phyloP scores from a whole-genome alignment of 2,329 filamentous ascomycete genomes.

The Colletotrichum spaethianum region DNA sequence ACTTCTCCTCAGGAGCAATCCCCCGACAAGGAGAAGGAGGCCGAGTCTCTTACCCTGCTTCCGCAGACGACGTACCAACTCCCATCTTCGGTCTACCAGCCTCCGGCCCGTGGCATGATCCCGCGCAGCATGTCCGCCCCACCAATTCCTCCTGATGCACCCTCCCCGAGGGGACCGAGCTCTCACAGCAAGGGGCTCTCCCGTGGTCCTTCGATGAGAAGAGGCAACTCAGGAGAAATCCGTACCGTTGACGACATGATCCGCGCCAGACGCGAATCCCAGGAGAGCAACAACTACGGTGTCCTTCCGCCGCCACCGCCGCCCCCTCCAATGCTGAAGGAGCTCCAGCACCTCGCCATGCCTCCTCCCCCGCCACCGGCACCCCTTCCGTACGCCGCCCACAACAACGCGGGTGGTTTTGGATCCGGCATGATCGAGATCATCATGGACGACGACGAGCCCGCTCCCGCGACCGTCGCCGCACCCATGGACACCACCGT shows the following conservation, averaged over 20 bases:
- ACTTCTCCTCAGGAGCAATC: constrained; percentile 54
- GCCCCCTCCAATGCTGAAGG: constrained; percentile 71
- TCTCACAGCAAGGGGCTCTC: constrained; percentile 44
- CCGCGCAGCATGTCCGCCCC: constrained; percentile 74
- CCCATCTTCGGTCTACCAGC: constrained; percentile 71
- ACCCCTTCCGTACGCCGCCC: constrained; percentile 64
- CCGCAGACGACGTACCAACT: constrained; percentile 50
- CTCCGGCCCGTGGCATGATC: constrained; percentile 63
- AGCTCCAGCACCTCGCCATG: constrained; percentile 73
- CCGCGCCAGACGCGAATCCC: constrained; percentile 25
- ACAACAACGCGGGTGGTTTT: constrained; percentile 58
- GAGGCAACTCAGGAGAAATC: constrained; percentile 55
- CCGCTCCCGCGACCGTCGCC: constrained; percentile 46
- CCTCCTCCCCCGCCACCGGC: constrained; percentile 75
- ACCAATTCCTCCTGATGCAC: constrained; percentile 57
- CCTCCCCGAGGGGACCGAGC: constrained; percentile 52
- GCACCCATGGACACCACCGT: constrained; percentile 59
- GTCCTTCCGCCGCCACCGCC: constrained; percentile 67
- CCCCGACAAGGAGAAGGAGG: constrained; percentile 50
- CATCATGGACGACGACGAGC: constrained; percentile 74
- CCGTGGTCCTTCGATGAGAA: constrained; percentile 50
- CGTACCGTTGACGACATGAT: constrained; percentile 64
- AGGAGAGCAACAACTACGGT: constrained; percentile 56
- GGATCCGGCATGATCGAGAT: constrained; percentile 75
- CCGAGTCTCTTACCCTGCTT: constrained; percentile 62